Base-by-base conservation (phyloP, 495 filamentous ascomycete species). In the Cercophora scortea region DNA sequence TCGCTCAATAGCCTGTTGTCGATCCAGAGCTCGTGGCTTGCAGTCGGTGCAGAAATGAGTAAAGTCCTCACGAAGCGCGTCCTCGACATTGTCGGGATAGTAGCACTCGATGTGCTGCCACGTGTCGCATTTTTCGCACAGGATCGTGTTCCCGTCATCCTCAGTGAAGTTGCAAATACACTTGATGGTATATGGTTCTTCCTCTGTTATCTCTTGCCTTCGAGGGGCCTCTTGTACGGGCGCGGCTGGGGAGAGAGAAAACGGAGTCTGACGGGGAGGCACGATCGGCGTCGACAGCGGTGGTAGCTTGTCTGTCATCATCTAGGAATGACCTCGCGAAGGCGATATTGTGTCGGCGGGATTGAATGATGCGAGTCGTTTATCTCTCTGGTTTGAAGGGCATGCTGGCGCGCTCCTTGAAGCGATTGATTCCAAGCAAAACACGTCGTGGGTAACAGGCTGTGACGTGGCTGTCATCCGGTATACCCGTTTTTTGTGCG, bases 101-200 rank as follows among this genome's bases (percentile, higher is more conserved):
- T 95, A 96, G 71, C 93, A 99, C 59, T 88, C 81, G 56, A 94
- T 91, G 70, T 99, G 93, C 70, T 99, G 93, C 93, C 93, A 99
- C 42, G 89, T 94, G 64, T 95, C 87, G 72, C 93, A 99, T 51
- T 73, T 75, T 65, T 99, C 93, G 78, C 93, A 99, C 71, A 87
- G 88, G 51, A 99, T 93, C 51, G 94, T 99, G 67, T 86, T 89
- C 62, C 94, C 93, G 75, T 99, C 93, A 78, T 97, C 93, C 74
- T 95, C 90, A 61, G 80, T 59, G 65, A 83, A 96, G 61, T 83
- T 79, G 72, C 93, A 99, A 58, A 97, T 91, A 79, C 93, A 99
- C 77, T 91, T 94, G 75, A 99, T 99, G 60, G 87, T 93, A 67
- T 92, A 95, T 43, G 88, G 87, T 66, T 95, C 90, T 68, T 94